Evolutionary conservation across 768 basidiomycete species (phyloP).

Genomic region (Candolleomyces aberdarensis): DNA sequence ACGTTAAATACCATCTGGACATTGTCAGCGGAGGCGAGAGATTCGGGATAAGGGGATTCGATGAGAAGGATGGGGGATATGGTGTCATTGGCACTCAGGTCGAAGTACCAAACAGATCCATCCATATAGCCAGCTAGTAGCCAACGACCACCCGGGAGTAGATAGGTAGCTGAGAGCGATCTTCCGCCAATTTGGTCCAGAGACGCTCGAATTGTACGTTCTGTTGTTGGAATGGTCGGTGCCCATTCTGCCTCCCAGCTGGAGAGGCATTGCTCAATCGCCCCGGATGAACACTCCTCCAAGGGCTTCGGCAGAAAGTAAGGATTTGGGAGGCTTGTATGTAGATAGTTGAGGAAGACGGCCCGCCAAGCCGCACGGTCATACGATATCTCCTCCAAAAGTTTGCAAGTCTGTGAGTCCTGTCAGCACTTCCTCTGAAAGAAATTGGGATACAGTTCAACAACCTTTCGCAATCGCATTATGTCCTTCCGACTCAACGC

Average conservation of each 20-base stretch:
- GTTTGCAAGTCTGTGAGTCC: neutral
- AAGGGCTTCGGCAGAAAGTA: conserved; percentile 1
- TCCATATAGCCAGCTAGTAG: neutral
- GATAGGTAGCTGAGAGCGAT: neutral
- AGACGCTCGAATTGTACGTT: neutral
- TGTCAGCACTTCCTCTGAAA: too few relatives aligned
- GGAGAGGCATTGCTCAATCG: neutral
- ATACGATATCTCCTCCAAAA: neutral
- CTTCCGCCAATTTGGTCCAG: neutral
- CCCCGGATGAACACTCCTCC: neutral
- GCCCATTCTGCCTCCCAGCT: neutral
- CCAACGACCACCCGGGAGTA: neutral
- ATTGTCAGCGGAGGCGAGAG: neutral
- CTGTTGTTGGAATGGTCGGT: neutral
- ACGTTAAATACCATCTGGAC: neutral
- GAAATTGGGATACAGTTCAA: too few relatives aligned
- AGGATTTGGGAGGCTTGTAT: neutral
- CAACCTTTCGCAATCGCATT: too few relatives aligned
- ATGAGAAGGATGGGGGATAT: neutral
- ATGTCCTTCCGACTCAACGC: too few relatives aligned
- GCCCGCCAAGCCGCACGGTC: neutral
- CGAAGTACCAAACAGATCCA: neutral
- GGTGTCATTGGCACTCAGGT: neutral
- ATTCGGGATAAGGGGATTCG: neutral
- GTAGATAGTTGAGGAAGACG: neutral